phyloP scores from a whole-genome alignment of 352 stramenopile species.

The Phytophthora palmivora region DNA sequence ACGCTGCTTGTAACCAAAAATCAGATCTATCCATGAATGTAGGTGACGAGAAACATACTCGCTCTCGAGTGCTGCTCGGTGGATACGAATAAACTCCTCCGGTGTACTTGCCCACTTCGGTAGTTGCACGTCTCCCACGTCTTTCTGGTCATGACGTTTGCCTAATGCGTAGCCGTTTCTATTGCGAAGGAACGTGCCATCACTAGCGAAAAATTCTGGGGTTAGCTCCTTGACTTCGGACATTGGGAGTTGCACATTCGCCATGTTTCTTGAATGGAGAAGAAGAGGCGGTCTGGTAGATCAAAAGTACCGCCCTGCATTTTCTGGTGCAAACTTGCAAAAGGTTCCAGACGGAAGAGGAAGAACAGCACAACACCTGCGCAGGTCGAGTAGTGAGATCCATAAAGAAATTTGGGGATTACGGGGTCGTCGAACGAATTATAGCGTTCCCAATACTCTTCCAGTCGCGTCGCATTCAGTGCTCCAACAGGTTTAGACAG shows the following conservation, averaged over 20 bases:
- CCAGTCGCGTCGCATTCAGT: slow-evolving; percentile 93
- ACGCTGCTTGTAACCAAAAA: slow-evolving; percentile 99
- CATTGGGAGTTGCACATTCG: slow-evolving; percentile 97
- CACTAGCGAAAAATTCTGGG: slow-evolving; percentile 96
- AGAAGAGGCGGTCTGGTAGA: slow-evolving; percentile 97
- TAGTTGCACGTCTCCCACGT: slow-evolving; percentile 95
- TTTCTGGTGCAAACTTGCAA: slow-evolving; percentile 95
- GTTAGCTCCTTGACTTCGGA: slow-evolving; percentile 99
- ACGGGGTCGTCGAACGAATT: slow-evolving; percentile 91
- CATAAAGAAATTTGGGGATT: slow-evolving; percentile 91
- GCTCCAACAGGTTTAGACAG: slow-evolving; percentile 98
- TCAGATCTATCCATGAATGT: slow-evolving; percentile 99
- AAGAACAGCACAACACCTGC: slow-evolving; percentile 98
- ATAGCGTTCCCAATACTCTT: slow-evolving; percentile 96
- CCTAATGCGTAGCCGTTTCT: slow-evolving; percentile 96
- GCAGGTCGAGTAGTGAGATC: slow-evolving; percentile 97
- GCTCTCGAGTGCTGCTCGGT: slow-evolving; percentile 97
- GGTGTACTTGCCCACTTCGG: slow-evolving; percentile 97
- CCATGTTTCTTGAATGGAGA: slow-evolving; percentile 96
- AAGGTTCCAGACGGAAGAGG: slow-evolving; percentile 98
- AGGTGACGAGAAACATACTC: slow-evolving; percentile 98
- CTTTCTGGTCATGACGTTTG: slow-evolving; percentile 75
- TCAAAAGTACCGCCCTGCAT: slow-evolving; percentile 98
- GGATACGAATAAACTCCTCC: slow-evolving; percentile 96
- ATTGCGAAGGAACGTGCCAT: slow-evolving; percentile 97